Evolutionary conservation across 192 early-diverging fungal genomes (phyloP).

Genomic region (Mortierella alpina): DNA sequence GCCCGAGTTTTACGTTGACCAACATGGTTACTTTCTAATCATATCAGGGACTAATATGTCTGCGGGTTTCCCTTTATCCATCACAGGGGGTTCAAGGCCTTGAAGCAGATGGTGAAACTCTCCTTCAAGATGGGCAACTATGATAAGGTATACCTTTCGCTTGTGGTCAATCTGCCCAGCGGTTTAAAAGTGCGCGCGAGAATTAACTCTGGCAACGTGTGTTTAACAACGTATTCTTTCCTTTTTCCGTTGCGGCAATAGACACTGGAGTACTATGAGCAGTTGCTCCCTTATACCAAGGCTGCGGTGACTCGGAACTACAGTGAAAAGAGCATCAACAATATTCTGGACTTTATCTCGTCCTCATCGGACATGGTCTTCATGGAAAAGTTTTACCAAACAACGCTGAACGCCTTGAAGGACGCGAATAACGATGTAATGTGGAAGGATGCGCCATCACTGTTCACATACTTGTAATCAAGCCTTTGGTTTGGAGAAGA

Average conservation of each 20-base stretch:
- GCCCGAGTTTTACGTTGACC: not conserved
- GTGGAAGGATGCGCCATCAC: not conserved
- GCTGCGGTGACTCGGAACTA: constrained; percentile 86
- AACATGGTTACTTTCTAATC: not conserved
- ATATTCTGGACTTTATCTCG: constrained; percentile 85
- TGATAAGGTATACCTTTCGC: constrained; percentile 59
- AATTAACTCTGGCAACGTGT: not conserved
- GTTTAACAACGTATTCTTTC: not conserved
- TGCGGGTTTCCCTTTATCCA: not conserved
- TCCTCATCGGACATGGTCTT: constrained; percentile 80
- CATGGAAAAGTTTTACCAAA: constrained; percentile 86
- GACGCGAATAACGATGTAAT: constrained; percentile 86
- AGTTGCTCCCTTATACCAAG: constrained; percentile 81
- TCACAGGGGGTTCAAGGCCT: constrained; percentile 87
- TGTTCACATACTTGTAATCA: not conserved
- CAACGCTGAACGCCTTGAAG: constrained; percentile 76
- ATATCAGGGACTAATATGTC: constrained; percentile 19
- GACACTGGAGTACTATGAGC: constrained; percentile 78
- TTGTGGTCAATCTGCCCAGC: not conserved
- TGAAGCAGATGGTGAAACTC: constrained; percentile 89
- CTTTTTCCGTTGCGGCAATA: constrained; percentile 30
- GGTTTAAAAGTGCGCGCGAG: not conserved
- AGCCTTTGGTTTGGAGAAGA: not conserved
- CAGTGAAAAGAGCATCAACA: constrained; percentile 92
- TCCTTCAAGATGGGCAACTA: constrained; percentile 74